Evolutionary conservation across 1,139 yeast genomes (phyloP).

Genomic region (Geotrichum phurueaensis): DNA sequence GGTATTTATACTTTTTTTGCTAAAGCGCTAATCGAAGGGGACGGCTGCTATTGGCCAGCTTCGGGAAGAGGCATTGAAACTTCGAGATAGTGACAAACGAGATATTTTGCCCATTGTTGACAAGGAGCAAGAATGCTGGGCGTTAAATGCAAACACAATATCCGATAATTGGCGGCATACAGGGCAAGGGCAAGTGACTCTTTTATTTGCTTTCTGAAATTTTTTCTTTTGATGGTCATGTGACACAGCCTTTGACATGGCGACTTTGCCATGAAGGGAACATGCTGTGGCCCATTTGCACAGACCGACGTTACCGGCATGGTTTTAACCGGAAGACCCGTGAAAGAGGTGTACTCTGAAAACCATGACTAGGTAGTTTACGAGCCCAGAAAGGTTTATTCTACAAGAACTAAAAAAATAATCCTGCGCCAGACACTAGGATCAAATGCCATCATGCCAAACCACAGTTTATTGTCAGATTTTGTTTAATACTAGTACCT

Average conservation of each 20-base stretch:
- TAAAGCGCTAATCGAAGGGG: not conserved
- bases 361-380: too few species aligned
- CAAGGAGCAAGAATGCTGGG: too few species aligned
- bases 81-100: not conserved
- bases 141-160: not conserved
- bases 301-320: not conserved
- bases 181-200: slow-evolving; percentile 15
- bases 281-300: not conserved
- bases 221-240: not conserved
- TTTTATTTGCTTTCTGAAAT: not conserved
- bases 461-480: too few species aligned
- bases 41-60: not conserved
- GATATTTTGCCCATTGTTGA: not conserved
- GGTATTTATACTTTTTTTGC: slow-evolving; percentile 7
- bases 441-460: too few species aligned
- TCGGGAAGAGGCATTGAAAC: not conserved
- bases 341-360: too few species aligned
- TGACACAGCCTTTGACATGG: not conserved
- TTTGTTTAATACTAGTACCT: too few species aligned
- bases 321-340: not conserved
- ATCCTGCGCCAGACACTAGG: too few species aligned
- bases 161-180: not conserved
- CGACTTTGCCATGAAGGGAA: not conserved
- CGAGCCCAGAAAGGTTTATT: too few species aligned
- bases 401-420: too few species aligned